Percentiles rank a stretch among this genome's conserved stretches.
Conservation (phyloP, 2,329 filamentous ascomycete genomes). For the Knoxdaviesia proteae region DNA sequence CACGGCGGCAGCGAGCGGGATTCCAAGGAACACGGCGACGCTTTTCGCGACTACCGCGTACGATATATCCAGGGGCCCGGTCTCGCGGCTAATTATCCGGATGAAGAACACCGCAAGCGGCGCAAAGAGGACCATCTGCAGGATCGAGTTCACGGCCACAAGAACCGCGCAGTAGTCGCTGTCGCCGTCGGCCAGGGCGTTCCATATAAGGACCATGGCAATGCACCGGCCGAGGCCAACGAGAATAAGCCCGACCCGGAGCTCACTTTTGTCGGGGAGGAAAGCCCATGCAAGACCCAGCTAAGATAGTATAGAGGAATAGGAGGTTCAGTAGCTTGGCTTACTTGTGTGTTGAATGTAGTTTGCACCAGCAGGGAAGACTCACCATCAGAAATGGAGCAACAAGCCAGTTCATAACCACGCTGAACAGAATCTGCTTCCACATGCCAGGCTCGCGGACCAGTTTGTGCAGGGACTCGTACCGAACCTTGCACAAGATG, state of each 20-base stretch:
- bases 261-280: conserved; percentile 33
- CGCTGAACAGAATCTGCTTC: conserved; percentile 59
- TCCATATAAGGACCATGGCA: conserved; percentile 73
- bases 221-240: conserved; percentile 75
- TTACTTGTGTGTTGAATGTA: no score
- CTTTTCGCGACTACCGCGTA: conserved; percentile 57
- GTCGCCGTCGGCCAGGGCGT: conserved; percentile 45
- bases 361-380: background rate
- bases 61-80: conserved; percentile 16
- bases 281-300: conserved; percentile 48
- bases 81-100: conserved; percentile 37
- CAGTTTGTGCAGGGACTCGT: conserved; percentile 50
- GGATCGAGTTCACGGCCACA: conserved; percentile 52
- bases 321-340: background rate
- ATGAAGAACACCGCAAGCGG: conserved; percentile 52
- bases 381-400: conserved; percentile 64
- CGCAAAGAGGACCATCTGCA: conserved; percentile 56
- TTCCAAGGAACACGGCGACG: conserved; percentile 68
- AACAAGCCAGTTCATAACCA: conserved; percentile 65
- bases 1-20: conserved; percentile 61
- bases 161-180: conserved; percentile 66
- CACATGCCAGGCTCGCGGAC: conserved; percentile 43
- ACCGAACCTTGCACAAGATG: conserved; percentile 71
- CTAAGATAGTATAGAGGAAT: conserved; percentile 14
- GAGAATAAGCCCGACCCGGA: conserved; percentile 52